These are phyloP conservation scores for Monilinia fructigena DNA, from an alignment of 2,329 filamentous ascomycete species.

Conservation along the genomic window DNA sequence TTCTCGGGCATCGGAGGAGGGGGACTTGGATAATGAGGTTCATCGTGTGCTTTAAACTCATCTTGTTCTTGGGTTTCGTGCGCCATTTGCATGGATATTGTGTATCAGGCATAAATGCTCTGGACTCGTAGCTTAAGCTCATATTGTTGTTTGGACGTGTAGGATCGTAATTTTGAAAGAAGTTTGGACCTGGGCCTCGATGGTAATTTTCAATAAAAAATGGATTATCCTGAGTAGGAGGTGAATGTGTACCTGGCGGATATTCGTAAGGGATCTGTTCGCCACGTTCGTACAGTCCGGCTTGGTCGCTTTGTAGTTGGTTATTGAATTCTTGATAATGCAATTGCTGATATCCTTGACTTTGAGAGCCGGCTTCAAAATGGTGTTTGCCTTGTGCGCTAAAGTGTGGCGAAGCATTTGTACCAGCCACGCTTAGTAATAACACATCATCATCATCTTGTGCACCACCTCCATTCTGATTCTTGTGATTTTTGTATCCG, in stretches of 20 bases:
- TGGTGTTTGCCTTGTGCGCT: conserved; percentile 19
- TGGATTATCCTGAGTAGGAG: conserved; percentile 6
- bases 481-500: background rate
- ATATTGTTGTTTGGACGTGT: conserved; percentile 25
- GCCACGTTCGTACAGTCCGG: conserved; percentile 20
- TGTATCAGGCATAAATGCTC: conserved; percentile 30
- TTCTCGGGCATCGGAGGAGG: conserved; percentile 36
- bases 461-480: conserved; percentile 3
- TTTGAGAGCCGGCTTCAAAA: conserved; percentile 7
- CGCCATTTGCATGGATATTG: conserved; percentile 36
- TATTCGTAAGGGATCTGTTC: conserved; percentile 8
- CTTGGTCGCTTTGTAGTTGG: conserved; percentile 17
- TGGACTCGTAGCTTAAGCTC: conserved; percentile 37
- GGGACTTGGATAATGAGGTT: conserved; percentile 39
- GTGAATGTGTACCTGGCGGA: background rate
- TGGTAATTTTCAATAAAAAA: conserved; percentile 8
- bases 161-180: conserved; percentile 11
- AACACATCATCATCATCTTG: background rate
- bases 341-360: conserved; percentile 1
- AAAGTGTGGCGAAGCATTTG: conserved; percentile 12
- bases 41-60: conserved; percentile 32
- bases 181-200: background rate
- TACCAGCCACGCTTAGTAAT: conserved; percentile 20
- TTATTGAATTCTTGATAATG: conserved; percentile 18
- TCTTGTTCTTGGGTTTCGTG: conserved; percentile 37